Evolutionary conservation across 768 basidiomycete genomes (phyloP), one percentile per base, ranked within the genome.

Genomic region (Lactarius sanguifluus): DNA sequence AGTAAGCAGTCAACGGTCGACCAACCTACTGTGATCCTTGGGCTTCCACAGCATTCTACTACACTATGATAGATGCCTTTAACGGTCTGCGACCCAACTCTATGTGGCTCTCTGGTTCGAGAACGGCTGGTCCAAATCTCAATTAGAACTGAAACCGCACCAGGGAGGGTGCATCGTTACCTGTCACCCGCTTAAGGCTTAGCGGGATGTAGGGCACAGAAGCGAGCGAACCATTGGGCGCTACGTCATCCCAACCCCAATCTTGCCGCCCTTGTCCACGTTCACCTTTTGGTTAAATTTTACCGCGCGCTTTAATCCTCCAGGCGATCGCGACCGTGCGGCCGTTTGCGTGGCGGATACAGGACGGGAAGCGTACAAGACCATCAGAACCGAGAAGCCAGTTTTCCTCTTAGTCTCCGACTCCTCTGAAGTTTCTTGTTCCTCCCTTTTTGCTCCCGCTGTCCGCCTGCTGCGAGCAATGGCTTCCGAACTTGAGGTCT

Each of bases 331-430:
- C 41, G 32, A 32, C 41, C 13, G 57, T 20, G 28, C 43, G 57
- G 34, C 63, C 9, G 23, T 59, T 55, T 52, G 58, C 12, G 57
- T 8, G 57, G 57, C 56, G 40, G 34, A 10, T 50, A 45, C 60
- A 47, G 43, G 56, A 59, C 20, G 32, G 57, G 57, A 40, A 41
- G 25, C 60, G 16, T 40, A 45, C 59, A 57, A 25, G 16, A 25
- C 41, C 41, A 43, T 59, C 54, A 56, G 32, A 61, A 30, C 50
- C 66, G 40, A 56, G 62, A 8, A 38, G 12, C 57, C n/a, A 25
- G 40, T 13, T 55, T 59, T 50, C 62, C 66, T 67, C 58, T 67
- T 63, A 63, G 62, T 38, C 66, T 67, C 58, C 18, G 18, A 60
- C 52, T 64, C 36, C 32, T 16, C 41, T 5, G 25, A 2, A 34